These are phyloP conservation scores for Picea sitchensis DNA, from an alignment of 75 land plant species.

Conservation along the genomic window DNA sequence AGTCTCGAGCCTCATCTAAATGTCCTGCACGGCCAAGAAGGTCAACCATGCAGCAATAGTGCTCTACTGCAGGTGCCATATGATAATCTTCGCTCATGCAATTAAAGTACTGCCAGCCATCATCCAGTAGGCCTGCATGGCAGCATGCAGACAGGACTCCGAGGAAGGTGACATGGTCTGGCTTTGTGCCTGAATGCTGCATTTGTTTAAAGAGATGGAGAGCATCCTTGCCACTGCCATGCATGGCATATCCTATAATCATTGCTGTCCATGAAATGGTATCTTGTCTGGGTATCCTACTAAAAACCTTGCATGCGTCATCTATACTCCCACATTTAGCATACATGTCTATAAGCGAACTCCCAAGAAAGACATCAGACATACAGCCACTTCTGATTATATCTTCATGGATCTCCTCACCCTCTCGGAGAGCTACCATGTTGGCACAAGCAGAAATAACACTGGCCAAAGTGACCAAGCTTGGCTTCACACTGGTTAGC, in stretches of 20 bases:
- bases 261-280: too few species aligned
- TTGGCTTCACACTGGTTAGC: conserved; percentile 4
- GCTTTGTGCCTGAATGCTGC: background rate
- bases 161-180: background rate
- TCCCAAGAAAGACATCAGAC: conserved; percentile 9
- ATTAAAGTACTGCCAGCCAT: conserved; percentile 11
- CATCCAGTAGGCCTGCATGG: too few species aligned
- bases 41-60: conserved; percentile 53
- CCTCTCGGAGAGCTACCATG: conserved; percentile 29
- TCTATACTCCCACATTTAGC: conserved; percentile 10
- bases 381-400: background rate
- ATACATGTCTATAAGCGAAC: conserved; percentile 13
- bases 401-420: conserved; percentile 3
- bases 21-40: too few species aligned
- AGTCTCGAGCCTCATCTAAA: too few species aligned
- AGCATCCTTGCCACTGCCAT: too few species aligned
- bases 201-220: too few species aligned
- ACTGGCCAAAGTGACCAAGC: conserved; percentile 45
- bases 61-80: conserved; percentile 40
- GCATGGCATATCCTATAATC: too few species aligned
- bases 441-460: conserved; percentile 50
- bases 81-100: conserved; percentile 33
- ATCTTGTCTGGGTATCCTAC: background rate
- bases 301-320: background rate
- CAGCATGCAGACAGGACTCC: background rate